Evolutionary conservation across 257 asterid genomes (phyloP), one percentile per base, ranked within the genome.

Genomic region (Echium plantagineum): DNA sequence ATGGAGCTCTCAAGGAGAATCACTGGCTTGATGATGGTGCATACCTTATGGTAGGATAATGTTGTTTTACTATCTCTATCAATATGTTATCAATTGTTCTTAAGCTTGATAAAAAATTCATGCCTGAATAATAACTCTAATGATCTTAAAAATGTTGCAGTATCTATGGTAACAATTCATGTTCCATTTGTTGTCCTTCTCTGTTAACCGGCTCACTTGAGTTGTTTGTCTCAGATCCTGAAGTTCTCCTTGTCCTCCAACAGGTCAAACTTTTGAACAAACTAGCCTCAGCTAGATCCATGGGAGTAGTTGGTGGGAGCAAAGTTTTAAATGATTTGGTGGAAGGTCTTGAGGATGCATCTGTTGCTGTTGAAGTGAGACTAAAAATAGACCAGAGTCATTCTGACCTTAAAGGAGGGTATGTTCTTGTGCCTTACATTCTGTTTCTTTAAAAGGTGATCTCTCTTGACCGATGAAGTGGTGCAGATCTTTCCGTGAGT

Each of bases 1-100:
- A 93, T 74, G 99, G 99, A 70, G 99, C 99, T 73, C 90, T 93
- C 24, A 93, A 86, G 95, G 99, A 89, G 76, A 93, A 93, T 71
- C 77, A 86, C 70, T 93, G 98, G 98, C 98, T 89, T 51, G 98
- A 93, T 57, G 98, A 93, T 77, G 98, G 98, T 63, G 98, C 98
- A 72, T 93, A 93, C 74, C 90, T 83, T 63, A 93, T 93, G 98
- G 98, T 91, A 83, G 66, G 52, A 55, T 7, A 7, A 55, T 59
- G 61, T 66, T 28, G 57, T 57, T n/a, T 66, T 21, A 42, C 63
- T 31, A 21, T 7, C 15, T 10, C 26, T 24, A 24, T 24, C 26
- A 24, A 3, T 24, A 24, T 24, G 26, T 24, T 24, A 24, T 24
- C 26, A 35, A 35, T 35, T 10, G 13, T 35, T 35, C 47, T 35